Percentiles rank a stretch among this genome's conserved stretches.
These are phyloP conservation scores for Saccharomycopsis selenospora DNA, from an alignment of 805 yeast species.

Conservation along the genomic window DNA sequence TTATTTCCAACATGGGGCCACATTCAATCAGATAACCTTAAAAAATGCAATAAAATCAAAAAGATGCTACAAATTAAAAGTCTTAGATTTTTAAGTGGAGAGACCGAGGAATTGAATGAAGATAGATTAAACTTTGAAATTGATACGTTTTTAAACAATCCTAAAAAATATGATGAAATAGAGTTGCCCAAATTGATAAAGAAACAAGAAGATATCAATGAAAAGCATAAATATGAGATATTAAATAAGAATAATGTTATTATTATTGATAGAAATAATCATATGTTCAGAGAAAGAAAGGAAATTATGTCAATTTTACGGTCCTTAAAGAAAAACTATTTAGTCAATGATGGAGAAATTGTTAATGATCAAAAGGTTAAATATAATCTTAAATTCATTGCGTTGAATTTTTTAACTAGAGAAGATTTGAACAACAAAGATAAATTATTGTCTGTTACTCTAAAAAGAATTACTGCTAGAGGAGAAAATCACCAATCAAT, in stretches of 20 bases:
- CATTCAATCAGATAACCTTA: constrained; percentile 72
- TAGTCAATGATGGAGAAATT: constrained; percentile 32
- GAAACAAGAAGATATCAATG: constrained; percentile 15
- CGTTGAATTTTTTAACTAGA: constrained; percentile 31
- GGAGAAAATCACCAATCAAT: constrained; percentile 90
- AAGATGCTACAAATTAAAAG: background rate
- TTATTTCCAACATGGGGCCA: constrained; percentile 62
- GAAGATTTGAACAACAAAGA: constrained; percentile 26
- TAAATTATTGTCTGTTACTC: constrained; percentile 46
- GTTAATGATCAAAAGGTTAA: constrained; percentile 22
- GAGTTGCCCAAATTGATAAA: constrained; percentile 22
- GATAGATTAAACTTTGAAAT: constrained; percentile 9
- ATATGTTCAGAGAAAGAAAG: constrained; percentile 58
- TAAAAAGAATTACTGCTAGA: constrained; percentile 51
- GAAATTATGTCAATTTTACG: constrained; percentile 40
- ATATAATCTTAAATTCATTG: constrained; percentile 44
- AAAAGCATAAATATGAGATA: background rate
- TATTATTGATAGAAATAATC: constrained; percentile 79
- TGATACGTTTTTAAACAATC: constrained; percentile 3
- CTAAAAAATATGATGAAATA: constrained; percentile 13
- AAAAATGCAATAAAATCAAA: background rate
- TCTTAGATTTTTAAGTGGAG: background rate
- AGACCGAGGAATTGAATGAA: constrained; percentile 1
- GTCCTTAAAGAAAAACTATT: constrained; percentile 29
- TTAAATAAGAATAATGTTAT: constrained; percentile 40